A percentile compares a stretch with the other conserved stretches of the same genome.
These are phyloP conservation scores for Pythium folliculosum DNA, from an alignment of 352 stramenopile species.

Conservation along the genomic window DNA sequence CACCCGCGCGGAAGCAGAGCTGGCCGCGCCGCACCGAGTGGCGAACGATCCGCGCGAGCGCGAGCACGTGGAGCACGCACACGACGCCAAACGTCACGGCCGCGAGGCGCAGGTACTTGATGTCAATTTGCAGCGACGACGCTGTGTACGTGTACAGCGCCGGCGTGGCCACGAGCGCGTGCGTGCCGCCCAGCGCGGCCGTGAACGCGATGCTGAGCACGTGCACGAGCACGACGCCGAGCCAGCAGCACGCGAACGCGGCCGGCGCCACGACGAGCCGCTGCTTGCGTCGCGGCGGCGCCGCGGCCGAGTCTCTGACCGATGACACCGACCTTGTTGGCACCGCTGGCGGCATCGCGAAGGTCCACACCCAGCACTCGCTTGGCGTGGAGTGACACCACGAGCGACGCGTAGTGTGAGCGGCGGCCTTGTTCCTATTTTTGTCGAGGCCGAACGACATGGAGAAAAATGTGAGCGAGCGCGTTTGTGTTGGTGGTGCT, in stretches of 20 bases:
- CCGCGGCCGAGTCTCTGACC: neutral
- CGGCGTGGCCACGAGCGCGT: constrained; percentile 11
- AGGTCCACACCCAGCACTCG: too few species aligned
- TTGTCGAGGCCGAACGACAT: neutral
- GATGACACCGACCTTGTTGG: neutral
- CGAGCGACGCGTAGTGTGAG: neutral
- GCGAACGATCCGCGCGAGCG: neutral
- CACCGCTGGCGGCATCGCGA: too few species aligned
- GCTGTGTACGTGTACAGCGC: constrained; percentile 10
- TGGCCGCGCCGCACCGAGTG: constrained; percentile 8
- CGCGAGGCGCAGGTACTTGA: constrained; percentile 4
- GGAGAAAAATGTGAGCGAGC: neutral
- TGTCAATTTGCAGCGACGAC: constrained; percentile 7
- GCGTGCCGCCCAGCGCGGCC: neutral
- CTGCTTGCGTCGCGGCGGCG: neutral
- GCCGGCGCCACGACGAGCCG: constrained; percentile 1
- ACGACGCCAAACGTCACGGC: constrained; percentile 1
- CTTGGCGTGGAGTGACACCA: too few species aligned
- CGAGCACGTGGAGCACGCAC: constrained; percentile 9
- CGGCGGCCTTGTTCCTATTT: neutral
- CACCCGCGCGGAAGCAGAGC: constrained; percentile 9
- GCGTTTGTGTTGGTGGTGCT: constrained; percentile 3
- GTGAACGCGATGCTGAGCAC: constrained; percentile 1
- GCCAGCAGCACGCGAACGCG: constrained; percentile 9
- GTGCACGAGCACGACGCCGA: constrained; percentile 5